Conservation (phyloP, 225 moss, liverwort and hornwort genomes). For the Sphagnum contortum region DNA sequence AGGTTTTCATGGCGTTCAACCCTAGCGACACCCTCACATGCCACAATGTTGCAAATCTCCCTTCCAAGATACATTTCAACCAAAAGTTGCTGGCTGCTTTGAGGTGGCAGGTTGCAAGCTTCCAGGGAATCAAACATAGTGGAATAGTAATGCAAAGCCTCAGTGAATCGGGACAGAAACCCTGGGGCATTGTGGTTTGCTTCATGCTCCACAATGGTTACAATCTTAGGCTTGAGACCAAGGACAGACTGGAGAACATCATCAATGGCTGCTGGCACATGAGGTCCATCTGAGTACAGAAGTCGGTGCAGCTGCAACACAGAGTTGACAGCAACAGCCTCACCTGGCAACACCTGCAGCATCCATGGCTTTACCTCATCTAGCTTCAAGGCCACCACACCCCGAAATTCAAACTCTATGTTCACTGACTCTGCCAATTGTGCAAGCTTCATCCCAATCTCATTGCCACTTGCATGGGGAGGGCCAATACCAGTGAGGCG, state of each 20-base stretch:
- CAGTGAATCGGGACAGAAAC: conserved; percentile 55
- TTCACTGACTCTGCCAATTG: conserved; percentile 50
- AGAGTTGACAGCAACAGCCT: conserved; percentile 64
- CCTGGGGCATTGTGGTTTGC: conserved; percentile 63
- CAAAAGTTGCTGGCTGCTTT: conserved; percentile 36
- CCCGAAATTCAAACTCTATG: conserved; percentile 63
- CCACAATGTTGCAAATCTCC: conserved; percentile 74
- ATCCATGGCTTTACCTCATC: conserved; percentile 72
- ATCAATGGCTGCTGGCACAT: conserved; percentile 25
- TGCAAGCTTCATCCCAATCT: conserved; percentile 62
- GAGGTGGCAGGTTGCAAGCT: conserved; percentile 38
- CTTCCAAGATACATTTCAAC: conserved; percentile 66
- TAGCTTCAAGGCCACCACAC: conserved; percentile 48
- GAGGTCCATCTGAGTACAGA: conserved; percentile 29
- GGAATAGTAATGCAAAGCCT: conserved; percentile 67
- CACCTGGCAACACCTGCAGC: conserved; percentile 57
- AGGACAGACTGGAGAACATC: conserved; percentile 46
- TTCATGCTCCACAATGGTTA: conserved; percentile 69
- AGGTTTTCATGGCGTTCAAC: conserved; percentile 68
- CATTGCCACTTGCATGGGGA: conserved; percentile 39
- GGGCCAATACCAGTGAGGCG: conserved; percentile 72
- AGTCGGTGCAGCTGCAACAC: conserved; percentile 58
- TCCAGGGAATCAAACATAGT: conserved; percentile 78
- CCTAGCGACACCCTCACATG: conserved; percentile 58
- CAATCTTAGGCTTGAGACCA: conserved; percentile 40